Evolutionary conservation across 2,329 filamentous ascomycete genomes (phyloP), one percentile per base, ranked within the genome.

Genomic region (Lasiodiplodia hormozganensis): DNA sequence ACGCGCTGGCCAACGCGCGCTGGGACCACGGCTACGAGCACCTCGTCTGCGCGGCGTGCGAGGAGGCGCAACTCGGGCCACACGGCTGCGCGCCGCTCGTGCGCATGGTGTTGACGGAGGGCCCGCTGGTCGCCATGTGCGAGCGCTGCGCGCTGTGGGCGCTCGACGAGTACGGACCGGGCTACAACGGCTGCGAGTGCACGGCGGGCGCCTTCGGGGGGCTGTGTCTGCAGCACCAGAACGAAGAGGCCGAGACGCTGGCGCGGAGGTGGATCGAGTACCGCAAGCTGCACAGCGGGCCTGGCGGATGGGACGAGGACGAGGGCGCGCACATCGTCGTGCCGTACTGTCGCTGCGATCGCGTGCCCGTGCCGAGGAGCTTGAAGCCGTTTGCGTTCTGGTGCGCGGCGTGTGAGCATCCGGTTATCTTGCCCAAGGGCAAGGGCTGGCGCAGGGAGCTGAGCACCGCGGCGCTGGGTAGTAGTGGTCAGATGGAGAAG

Each of bases 301-400:
- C 23, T 3, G 56, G 36, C 36, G 56, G 56, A 16, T 2, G n/a
- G 34, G 34, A 51, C 5, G 40, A 23, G 23, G 56, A 16, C 4
- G 21, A 25, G 16, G 11, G 12, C 36, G 56, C 21, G 1, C 21
- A 8, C 6, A 40, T 62, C 7, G 11, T 18, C 16, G 25, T 49
- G 21, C 58, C 58, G 12, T 62, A 31, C 40, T 62, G 58, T 16
- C 28, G 11, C 23, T 62, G 58, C 58, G 43, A 25, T 1, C 25
- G 58, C 25, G 23, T 21, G 10, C 58, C 58, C 11, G 38, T 62
- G 25, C 23, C 25, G 25, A 40, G 58, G 18, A 4, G 6, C 0
- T 18, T 18, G 40, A 8, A 1, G 40, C 58, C 58, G 25, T 62
- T 51, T n/a, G 58, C 58, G 8, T 62, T 62, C 28, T 62, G 58